phyloP scores from a whole-genome alignment of 768 basidiomycete genomes.

The Suillus brevipes region DNA sequence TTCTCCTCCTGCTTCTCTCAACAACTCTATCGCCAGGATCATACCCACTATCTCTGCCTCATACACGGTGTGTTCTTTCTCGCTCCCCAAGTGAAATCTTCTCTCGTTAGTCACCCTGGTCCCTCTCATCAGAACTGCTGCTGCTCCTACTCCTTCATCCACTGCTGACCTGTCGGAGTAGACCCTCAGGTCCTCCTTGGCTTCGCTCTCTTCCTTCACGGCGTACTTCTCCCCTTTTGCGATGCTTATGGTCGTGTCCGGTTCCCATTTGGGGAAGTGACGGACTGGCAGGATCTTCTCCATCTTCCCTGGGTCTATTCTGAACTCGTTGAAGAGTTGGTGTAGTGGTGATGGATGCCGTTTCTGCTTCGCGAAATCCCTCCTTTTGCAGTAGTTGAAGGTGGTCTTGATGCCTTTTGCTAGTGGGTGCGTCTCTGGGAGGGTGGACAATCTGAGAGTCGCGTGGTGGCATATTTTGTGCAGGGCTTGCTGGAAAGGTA shows the following conservation, averaged over 20 bases:
- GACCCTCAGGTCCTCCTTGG: too few species aligned
- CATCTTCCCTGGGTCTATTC: background rate
- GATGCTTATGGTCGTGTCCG: background rate
- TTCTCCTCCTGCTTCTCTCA: conserved; percentile 8
- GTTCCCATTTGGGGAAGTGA: background rate
- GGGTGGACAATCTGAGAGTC: background rate
- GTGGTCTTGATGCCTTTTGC: background rate
- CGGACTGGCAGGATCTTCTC: background rate
- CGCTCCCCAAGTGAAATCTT: too few species aligned
- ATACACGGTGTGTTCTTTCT: background rate
- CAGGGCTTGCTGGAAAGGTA: background rate
- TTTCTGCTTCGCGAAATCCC: background rate
- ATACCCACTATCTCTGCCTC: conserved; percentile 28
- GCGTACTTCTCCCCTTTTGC: too few species aligned
- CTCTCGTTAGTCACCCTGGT: too few species aligned
- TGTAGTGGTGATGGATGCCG: background rate
- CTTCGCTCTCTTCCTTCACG: too few species aligned
- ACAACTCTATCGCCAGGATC: conserved; percentile 25
- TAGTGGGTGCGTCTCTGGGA: background rate
- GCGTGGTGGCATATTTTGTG: background rate
- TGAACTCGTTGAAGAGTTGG: background rate
- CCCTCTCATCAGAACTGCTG: too few species aligned
- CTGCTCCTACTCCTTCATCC: too few species aligned
- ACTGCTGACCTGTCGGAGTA: too few species aligned
- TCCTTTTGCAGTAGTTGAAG: background rate